A percentile compares a stretch with the other conserved stretches of the same genome.
Conservation (phyloP, 1,284 basidiomycete species). For the Pyrrhoderma noxium region DNA sequence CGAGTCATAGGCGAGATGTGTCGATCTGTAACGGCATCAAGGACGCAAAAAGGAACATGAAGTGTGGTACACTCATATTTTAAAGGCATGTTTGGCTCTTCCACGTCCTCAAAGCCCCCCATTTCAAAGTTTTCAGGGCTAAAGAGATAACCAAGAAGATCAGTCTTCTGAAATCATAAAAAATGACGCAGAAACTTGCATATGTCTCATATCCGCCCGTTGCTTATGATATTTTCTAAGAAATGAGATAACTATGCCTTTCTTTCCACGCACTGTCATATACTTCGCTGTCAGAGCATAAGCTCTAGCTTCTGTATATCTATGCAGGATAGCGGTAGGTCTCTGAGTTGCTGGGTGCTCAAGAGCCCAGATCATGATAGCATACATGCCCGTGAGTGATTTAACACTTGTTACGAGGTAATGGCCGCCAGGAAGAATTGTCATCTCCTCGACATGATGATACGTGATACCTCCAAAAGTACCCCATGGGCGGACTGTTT, state of each 20-base stretch:
- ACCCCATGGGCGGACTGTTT: slow-evolving; percentile 12
- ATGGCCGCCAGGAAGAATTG: slow-evolving; percentile 60
- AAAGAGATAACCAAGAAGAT: background rate
- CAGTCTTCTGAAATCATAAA: no score
- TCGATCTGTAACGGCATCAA: slow-evolving; percentile 47
- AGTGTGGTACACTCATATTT: slow-evolving; percentile 45
- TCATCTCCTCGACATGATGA: slow-evolving; percentile 48
- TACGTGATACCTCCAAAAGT: slow-evolving; percentile 23
- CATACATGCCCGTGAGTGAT: slow-evolving; percentile 38
- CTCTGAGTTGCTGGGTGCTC: slow-evolving; percentile 42
- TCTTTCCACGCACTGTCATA: slow-evolving; percentile 29
- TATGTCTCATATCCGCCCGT: slow-evolving; percentile 29
- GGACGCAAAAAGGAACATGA: slow-evolving; percentile 38
- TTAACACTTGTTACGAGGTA: slow-evolving; percentile 56
- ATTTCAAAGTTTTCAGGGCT: slow-evolving; percentile 17
- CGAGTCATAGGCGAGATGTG: slow-evolving; percentile 34
- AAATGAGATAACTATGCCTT: slow-evolving; percentile 9
- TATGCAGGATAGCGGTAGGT: slow-evolving; percentile 42
- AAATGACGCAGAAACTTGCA: slow-evolving; percentile 4
- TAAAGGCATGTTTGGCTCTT: slow-evolving; percentile 17
- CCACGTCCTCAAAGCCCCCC: slow-evolving; percentile 13
- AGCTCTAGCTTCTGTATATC: slow-evolving; percentile 44
- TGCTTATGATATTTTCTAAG: slow-evolving; percentile 15
- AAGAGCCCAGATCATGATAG: slow-evolving; percentile 47
- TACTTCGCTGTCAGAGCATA: slow-evolving; percentile 59